Conservation (phyloP, 2,329 filamentous ascomycete genomes). For the Sarocladium kiliense region DNA sequence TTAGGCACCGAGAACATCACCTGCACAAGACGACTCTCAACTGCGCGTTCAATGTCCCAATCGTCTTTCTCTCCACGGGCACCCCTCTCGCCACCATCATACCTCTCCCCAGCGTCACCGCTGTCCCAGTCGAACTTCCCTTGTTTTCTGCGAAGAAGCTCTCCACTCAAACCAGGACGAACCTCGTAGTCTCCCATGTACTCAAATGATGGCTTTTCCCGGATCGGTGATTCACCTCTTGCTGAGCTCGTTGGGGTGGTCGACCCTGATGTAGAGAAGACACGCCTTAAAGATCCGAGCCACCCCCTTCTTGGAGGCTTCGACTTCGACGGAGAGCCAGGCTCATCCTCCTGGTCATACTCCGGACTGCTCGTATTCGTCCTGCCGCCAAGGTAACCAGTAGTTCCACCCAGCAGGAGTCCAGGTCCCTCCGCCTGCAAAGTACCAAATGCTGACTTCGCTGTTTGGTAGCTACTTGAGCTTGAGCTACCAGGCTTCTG, state of each 20-base stretch:
- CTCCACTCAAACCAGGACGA: conserved; percentile 33
- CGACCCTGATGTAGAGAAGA: conserved; percentile 45
- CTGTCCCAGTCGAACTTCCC: conserved; percentile 50
- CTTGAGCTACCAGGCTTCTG: conserved; percentile 32
- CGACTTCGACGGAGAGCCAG: conserved; percentile 52
- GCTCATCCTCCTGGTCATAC: conserved; percentile 30
- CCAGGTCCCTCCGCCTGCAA: conserved; percentile 49
- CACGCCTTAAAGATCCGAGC: conserved; percentile 63
- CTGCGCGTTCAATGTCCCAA: conserved; percentile 72
- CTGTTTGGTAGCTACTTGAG: conserved; percentile 47
- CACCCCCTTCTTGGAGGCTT: conserved; percentile 52
- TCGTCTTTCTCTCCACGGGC: conserved; percentile 51
- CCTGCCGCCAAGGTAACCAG: not conserved
- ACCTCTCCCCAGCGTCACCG: conserved; percentile 20
- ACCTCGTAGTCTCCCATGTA: conserved; percentile 37
- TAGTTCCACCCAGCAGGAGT: conserved; percentile 32
- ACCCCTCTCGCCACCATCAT: conserved; percentile 21
- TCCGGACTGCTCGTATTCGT: conserved; percentile 12
- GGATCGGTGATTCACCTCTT: conserved; percentile 21
- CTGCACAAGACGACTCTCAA: conserved; percentile 67
- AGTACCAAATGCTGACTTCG: conserved; percentile 45
- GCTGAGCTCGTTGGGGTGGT: conserved; percentile 17
- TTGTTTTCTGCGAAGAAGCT: conserved; percentile 49
- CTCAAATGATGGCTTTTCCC: conserved; percentile 15
- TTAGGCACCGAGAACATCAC: conserved; percentile 93